Percentiles rank a stretch among this genome's conserved stretches.
Conservation (phyloP, 164 flowering plant species). For the Nymphaea colorata region DNA sequence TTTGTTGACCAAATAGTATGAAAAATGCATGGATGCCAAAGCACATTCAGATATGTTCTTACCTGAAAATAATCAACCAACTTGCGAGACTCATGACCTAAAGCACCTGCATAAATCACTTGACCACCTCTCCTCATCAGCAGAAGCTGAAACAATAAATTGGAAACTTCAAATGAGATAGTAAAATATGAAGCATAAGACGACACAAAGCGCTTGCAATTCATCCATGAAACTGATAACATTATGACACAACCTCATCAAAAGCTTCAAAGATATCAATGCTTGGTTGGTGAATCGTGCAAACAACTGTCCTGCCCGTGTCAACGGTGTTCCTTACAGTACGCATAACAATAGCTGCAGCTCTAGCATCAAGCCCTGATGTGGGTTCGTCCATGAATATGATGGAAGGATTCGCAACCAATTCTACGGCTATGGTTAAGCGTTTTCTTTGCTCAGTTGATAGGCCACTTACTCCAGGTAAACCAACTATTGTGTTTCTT, state of each 20-base stretch:
- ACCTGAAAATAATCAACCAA: conserved; percentile 73
- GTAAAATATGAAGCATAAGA: no score
- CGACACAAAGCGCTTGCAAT: no score
- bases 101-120: conserved; percentile 80
- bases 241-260: conserved; percentile 49
- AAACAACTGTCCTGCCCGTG: conserved; percentile 92
- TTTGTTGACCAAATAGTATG: no score
- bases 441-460: conserved; percentile 97
- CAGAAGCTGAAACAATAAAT: conserved; percentile 30
- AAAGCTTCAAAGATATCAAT: conserved; percentile 95
- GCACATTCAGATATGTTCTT: background rate
- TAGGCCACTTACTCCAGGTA: conserved; percentile 81
- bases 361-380: conserved; percentile 96
- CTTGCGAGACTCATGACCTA: conserved; percentile 67
- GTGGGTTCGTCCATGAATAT: conserved; percentile 99
- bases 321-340: conserved; percentile 95
- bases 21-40: no score
- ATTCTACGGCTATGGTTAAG: conserved; percentile 89
- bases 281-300: conserved; percentile 98
- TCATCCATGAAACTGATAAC: no score
- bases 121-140: conserved; percentile 95
- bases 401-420: conserved; percentile 96
- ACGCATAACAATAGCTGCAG: conserved; percentile 97
- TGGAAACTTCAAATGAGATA: no score
- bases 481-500: conserved; percentile 74